Evolutionary conservation across 2,329 filamentous ascomycete genomes (phyloP).

Genomic region (Arachnomyces sp.): DNA sequence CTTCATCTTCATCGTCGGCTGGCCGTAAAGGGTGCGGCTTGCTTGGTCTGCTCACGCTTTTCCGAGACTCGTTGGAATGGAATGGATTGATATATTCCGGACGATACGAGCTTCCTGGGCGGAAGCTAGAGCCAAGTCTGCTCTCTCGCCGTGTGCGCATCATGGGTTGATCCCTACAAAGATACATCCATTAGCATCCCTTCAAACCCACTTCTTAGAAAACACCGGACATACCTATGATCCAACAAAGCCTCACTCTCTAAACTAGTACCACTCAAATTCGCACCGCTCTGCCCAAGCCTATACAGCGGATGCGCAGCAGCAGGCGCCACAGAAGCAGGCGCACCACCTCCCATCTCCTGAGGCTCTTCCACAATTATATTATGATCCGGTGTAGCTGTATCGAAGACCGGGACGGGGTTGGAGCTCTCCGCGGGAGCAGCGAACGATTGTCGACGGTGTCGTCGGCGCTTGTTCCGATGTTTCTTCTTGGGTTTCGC

Average conservation of each 20-base stretch:
- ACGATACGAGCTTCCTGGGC: conserved; percentile 19
- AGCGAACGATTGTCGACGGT: conserved; percentile 73
- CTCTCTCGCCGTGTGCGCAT: conserved; percentile 57
- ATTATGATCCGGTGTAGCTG: conserved; percentile 25
- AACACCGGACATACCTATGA: conserved; percentile 55
- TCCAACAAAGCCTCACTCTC: conserved; percentile 84
- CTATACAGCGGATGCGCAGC: conserved; percentile 46
- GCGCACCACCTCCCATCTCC: conserved; percentile 34
- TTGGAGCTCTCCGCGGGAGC: conserved; percentile 49
- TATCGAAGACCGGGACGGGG: conserved; percentile 14
- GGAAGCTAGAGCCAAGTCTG: conserved; percentile 31
- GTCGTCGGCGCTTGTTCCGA: conserved; percentile 66
- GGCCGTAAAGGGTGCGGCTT: not conserved
- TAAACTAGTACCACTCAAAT: conserved; percentile 73
- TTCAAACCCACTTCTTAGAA: not conserved
- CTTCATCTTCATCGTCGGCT: conserved; percentile 9
- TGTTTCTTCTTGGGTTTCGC: conserved; percentile 54
- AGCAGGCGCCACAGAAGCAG: conserved; percentile 23
- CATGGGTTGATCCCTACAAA: conserved; percentile 47
- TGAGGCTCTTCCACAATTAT: conserved; percentile 39
- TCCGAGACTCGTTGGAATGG: conserved; percentile 1
- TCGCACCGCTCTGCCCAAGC: conserved; percentile 40
- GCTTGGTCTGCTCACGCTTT: conserved; percentile 1
- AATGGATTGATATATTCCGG: conserved; percentile 2
- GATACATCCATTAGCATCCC: too few relatives aligned